A percentile compares a stretch with the other conserved stretches of the same genome.
Conservation (phyloP, 768 basidiomycete genomes). For the Lactarius indigo region DNA sequence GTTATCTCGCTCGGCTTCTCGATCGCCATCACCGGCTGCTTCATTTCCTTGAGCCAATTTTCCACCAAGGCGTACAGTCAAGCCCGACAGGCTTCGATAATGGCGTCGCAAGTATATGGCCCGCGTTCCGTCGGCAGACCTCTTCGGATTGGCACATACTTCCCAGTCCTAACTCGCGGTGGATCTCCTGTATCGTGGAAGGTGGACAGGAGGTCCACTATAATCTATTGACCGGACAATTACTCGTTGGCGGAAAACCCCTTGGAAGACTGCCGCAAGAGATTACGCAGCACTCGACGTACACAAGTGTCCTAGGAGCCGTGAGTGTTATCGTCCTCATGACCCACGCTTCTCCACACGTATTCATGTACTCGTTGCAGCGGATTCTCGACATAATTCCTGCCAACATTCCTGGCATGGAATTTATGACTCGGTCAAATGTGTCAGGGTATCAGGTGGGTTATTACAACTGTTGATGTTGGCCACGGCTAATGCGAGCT, state of each 20-base stretch:
- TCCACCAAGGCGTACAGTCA: neutral
- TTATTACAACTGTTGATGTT: neutral
- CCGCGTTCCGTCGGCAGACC: neutral
- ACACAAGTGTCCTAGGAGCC: neutral
- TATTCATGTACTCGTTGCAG: neutral
- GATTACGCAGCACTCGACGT: neutral
- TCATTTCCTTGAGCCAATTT: slow-evolving; percentile 1
- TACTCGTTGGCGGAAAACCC: slow-evolving; percentile 1
- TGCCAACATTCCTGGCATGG: slow-evolving; percentile 4
- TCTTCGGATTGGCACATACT: slow-evolving; percentile 6
- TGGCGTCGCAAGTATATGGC: slow-evolving; percentile 2
- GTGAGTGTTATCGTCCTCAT: neutral
- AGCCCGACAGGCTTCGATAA: neutral
- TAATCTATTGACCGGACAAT: slow-evolving; percentile 1
- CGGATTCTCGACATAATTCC: slow-evolving; percentile 4
- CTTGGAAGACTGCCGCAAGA: slow-evolving; percentile 2
- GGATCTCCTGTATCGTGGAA: slow-evolving; percentile 4
- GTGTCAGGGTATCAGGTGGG: slow-evolving; percentile 5
- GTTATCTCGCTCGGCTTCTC: neutral
- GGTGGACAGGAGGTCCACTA: slow-evolving; percentile 7
- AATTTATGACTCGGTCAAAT: slow-evolving; percentile 2
- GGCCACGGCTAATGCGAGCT: neutral
- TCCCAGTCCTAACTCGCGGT: slow-evolving; percentile 9
- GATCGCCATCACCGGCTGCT: neutral
- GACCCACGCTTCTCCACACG: neutral